Base-by-base conservation (phyloP, 805 yeast genomes). In the Metschnikowia corniflorae region DNA sequence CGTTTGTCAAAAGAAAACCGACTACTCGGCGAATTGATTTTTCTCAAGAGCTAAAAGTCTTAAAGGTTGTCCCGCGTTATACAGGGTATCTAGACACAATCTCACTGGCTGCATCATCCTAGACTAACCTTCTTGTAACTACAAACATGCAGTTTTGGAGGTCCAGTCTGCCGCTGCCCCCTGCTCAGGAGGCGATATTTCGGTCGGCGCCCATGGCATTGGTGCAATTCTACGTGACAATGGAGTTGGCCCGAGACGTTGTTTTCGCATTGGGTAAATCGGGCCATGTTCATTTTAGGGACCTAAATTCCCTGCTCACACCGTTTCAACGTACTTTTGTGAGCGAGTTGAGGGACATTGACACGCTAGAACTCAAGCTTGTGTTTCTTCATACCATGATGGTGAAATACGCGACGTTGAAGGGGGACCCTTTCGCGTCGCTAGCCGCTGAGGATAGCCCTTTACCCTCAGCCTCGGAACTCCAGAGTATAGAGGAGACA, bases 161-260 rank as follows among this genome's bases (percentile, higher is more conserved):
- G 23, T 20, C 26, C 21, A 31, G 28, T 20, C n/a, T 32, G 21
- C 15, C 24, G 7, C 26, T 22, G 25, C 16, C 38, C 3, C 32
- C 38, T 19, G 14, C 42, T 10, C 39, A 41, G 16, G 73, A 68
- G 53, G 69, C 70, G 17, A 61, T 68, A 12, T 68, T 66, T 47
- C 50, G 76, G 31, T 67, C 73, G 17, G 75, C 75, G 7, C 72
- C 74, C 7, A 71, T 71, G 76, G 55, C 69, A 2, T 50, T 71
- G 29, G 73, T 70, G 10, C 76, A 71, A 42, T 65, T 71, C 54
- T 71, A 68, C 43, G 70, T 71, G 19, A 68, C 75, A 16, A 60
- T 61, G 13, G 76, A 71, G 44, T 50, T 68, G 47, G 71, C 72
- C 6, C 42, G 73, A 31, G 73, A 68, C 32, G 59, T 66, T 39